Conservation (phyloP, 2,329 filamentous ascomycete genomes). For the Plectosphaerella cucumerina region DNA sequence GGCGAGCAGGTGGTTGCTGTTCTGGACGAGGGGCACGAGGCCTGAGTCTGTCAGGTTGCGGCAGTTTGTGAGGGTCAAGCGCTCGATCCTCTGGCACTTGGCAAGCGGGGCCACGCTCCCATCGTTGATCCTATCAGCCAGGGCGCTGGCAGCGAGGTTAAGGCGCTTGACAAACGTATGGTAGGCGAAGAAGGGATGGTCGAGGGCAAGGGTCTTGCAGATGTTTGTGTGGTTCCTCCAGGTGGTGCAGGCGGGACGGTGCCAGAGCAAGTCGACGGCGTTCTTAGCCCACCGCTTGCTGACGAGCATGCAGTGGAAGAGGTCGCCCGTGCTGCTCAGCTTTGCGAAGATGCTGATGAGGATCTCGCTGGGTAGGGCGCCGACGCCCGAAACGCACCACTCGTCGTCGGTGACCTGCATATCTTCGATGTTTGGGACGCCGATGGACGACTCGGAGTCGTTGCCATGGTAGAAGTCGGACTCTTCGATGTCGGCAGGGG, state of each 20-base stretch:
- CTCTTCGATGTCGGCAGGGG: conserved; percentile 77
- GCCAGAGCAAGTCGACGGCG: conserved; percentile 90
- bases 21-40: conserved; percentile 71
- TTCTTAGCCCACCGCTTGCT: conserved; percentile 91
- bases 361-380: conserved; percentile 86
- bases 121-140: conserved; percentile 75
- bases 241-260: conserved; percentile 83
- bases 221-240: conserved; percentile 80
- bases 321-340: conserved; percentile 69
- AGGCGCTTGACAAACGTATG: conserved; percentile 86
- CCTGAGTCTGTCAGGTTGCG: conserved; percentile 78
- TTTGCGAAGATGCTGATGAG: conserved; percentile 90
- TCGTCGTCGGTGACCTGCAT: conserved; percentile 63
- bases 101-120: conserved; percentile 80
- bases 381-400: conserved; percentile 71
- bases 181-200: conserved; percentile 82
- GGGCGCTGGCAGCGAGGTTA: conserved; percentile 66
- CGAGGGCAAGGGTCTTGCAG: conserved; percentile 68
- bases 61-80: conserved; percentile 89
- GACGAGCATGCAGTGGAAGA: conserved; percentile 88
- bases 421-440: conserved; percentile 72
- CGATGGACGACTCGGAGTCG: conserved; percentile 89
- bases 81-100: conserved; percentile 85
- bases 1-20: conserved; percentile 78
- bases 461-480: conserved; percentile 93